These are phyloP conservation scores for Pythium utonaiense DNA, from an alignment of 352 stramenopile species.

Conservation along the genomic window DNA sequence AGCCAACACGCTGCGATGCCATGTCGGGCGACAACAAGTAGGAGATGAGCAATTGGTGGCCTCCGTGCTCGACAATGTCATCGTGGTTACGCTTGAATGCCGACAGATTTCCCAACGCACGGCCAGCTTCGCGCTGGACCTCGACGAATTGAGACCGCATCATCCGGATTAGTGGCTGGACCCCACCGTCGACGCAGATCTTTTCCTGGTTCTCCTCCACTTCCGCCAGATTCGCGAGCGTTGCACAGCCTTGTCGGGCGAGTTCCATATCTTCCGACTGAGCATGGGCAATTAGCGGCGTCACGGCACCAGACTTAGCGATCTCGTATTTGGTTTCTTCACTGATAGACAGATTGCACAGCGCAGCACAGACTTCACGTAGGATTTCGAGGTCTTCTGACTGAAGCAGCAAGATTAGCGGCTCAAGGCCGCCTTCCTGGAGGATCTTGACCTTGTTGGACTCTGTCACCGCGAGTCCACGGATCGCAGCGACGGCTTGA, in stretches of 20 bases:
- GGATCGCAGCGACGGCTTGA: conserved; percentile 91
- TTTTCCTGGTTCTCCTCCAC: conserved; percentile 94
- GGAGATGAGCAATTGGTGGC: conserved; percentile 94
- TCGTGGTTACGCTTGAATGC: conserved; percentile 89
- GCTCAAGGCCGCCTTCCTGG: conserved; percentile 94
- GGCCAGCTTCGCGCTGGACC: conserved; percentile 89
- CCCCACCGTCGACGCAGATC: conserved; percentile 89
- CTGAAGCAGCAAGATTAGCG: conserved; percentile 88
- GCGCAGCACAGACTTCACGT: conserved; percentile 89
- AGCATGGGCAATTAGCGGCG: conserved; percentile 88
- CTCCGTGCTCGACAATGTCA: conserved; percentile 88
- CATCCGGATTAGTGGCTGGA: conserved; percentile 90
- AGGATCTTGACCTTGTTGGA: conserved; percentile 96
- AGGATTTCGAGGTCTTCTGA: conserved; percentile 92
- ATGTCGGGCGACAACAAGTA: conserved; percentile 94
- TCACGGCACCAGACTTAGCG: conserved; percentile 90
- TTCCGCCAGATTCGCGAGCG: conserved; percentile 94
- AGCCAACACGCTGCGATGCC: conserved; percentile 90
- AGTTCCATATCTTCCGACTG: conserved; percentile 93
- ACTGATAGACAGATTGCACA: conserved; percentile 94
- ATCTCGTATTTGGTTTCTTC: conserved; percentile 98
- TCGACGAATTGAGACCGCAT: conserved; percentile 96
- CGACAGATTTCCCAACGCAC: conserved; percentile 92
- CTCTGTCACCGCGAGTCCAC: conserved; percentile 89
- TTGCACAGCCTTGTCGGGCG: conserved; percentile 87